A percentile compares a stretch with the other conserved stretches of the same genome.
Evolutionary conservation across 139 green algal species (phyloP).

Genomic region (Chlorella sp.): DNA sequence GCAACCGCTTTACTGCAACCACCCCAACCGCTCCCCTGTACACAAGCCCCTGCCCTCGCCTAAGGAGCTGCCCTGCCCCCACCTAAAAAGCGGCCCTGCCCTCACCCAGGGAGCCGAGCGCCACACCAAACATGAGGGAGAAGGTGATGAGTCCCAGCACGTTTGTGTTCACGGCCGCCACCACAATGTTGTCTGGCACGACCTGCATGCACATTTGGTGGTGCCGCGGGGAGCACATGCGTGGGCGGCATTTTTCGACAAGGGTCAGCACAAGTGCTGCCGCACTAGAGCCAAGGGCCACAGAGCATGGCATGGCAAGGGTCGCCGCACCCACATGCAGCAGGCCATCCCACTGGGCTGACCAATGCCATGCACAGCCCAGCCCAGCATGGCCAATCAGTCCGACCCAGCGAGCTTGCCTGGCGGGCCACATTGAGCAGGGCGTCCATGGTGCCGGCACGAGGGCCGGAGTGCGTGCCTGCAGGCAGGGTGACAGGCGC

Average conservation of each 20-base stretch:
- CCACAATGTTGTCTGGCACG: slow-evolving; percentile 55
- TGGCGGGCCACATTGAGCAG: slow-evolving; percentile 46
- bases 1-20: too few species aligned
- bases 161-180: slow-evolving; percentile 59
- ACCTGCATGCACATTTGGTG: slow-evolving; percentile 11
- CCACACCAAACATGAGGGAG: slow-evolving; percentile 30
- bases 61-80: too few species aligned
- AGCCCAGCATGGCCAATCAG: too few species aligned
- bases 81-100: background rate
- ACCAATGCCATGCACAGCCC: background rate
- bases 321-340: background rate
- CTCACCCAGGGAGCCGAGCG: slow-evolving; percentile 18
- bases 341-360: background rate
- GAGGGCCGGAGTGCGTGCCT: too few species aligned
- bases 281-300: too few species aligned
- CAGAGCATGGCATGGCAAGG: background rate
- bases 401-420: too few species aligned
- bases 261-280: too few species aligned
- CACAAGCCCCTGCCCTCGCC: too few species aligned
- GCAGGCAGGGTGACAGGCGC: too few species aligned
- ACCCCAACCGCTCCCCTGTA: too few species aligned
- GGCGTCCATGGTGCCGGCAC: slow-evolving; percentile 26
- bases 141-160: slow-evolving; percentile 66
- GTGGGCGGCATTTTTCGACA: too few species aligned
- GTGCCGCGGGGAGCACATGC: background rate